Conservation (phyloP, 495 filamentous ascomycete species). For the Lasiosphaeria hispida region DNA sequence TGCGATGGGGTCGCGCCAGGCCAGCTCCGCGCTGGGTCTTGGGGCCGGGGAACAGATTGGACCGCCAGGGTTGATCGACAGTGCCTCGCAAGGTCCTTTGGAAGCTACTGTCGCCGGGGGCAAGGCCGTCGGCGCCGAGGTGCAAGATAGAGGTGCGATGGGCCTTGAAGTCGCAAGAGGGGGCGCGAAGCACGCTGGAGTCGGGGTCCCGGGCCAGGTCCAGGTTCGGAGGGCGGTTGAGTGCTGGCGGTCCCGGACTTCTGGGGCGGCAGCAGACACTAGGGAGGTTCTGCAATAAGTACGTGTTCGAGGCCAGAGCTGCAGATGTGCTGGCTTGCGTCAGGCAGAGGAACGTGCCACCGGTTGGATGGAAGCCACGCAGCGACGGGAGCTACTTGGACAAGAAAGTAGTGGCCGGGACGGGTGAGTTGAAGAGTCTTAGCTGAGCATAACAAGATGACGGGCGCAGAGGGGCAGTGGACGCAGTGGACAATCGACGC, state of each 20-base stretch:
- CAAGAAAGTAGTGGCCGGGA: conserved; percentile 15
- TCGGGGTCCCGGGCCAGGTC: conserved; percentile 15
- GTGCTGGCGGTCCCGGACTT: background rate
- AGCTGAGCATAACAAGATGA: conserved; percentile 33
- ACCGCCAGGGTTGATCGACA: conserved; percentile 30
- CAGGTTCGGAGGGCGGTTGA: conserved; percentile 6
- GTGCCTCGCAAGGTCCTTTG: background rate
- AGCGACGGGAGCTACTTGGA: conserved; percentile 17
- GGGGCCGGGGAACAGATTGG: conserved; percentile 26
- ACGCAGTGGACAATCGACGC: conserved; percentile 33
- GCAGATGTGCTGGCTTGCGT: conserved; percentile 23
- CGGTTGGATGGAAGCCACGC: conserved; percentile 19
- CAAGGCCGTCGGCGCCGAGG: background rate
- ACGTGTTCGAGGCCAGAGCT: conserved; percentile 21
- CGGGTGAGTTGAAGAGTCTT: conserved; percentile 20
- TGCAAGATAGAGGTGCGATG: conserved; percentile 1
- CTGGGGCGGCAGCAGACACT: background rate
- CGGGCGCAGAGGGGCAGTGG: conserved; percentile 28
- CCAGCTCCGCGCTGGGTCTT: conserved; percentile 29
- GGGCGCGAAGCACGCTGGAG: conserved; percentile 7
- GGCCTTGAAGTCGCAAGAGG: conserved; percentile 13
- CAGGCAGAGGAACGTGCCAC: conserved; percentile 5
- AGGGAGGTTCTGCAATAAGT: conserved; percentile 18
- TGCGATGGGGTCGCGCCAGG: conserved; percentile 19
- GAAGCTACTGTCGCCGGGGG: conserved; percentile 9